Conservation (phyloP, 2,329 filamentous ascomycete genomes). For the Penicillium sp. region DNA sequence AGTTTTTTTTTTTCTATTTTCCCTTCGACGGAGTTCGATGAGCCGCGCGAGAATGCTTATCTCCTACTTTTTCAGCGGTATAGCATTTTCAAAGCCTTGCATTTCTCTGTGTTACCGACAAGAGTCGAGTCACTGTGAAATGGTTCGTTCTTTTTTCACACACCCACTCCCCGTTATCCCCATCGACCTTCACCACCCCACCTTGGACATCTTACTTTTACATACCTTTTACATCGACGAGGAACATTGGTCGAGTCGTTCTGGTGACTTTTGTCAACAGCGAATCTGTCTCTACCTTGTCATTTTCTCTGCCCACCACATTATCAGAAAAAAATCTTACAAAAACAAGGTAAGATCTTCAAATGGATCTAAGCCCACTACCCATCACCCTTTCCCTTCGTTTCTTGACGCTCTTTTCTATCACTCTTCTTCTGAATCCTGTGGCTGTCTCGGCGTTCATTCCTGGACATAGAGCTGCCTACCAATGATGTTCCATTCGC, state of each 20-base stretch:
- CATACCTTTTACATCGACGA: neutral
- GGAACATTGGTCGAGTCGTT: neutral
- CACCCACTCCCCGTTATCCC: slow-evolving; percentile 11
- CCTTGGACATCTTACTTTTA: slow-evolving; percentile 10
- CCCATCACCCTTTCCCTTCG: slow-evolving; percentile 1
- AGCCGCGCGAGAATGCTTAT: slow-evolving; percentile 12
- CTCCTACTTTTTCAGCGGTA: slow-evolving; percentile 25
- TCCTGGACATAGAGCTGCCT: slow-evolving; percentile 19
- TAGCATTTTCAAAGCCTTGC: slow-evolving; percentile 19
- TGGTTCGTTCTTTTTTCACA: slow-evolving; percentile 16
- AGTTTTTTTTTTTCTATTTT: slow-evolving; percentile 1
- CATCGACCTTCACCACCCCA: neutral
- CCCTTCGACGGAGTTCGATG: slow-evolving; percentile 16
- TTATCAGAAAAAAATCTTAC: neutral
- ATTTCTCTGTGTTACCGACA: slow-evolving; percentile 20
- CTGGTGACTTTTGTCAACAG: neutral
- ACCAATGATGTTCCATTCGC: slow-evolving; percentile 25
- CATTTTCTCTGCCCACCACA: neutral
- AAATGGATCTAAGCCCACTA: slow-evolving; percentile 4
- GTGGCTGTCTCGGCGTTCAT: slow-evolving; percentile 21
- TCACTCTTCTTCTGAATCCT: neutral
- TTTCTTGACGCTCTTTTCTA: slow-evolving; percentile 10
- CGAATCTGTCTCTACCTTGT: neutral
- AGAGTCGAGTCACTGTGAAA: slow-evolving; percentile 18
- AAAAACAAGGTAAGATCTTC: slow-evolving; percentile 3